phyloP scores from a whole-genome alignment of 2,329 filamentous ascomycete genomes.

The Xylariaceae sp. region DNA sequence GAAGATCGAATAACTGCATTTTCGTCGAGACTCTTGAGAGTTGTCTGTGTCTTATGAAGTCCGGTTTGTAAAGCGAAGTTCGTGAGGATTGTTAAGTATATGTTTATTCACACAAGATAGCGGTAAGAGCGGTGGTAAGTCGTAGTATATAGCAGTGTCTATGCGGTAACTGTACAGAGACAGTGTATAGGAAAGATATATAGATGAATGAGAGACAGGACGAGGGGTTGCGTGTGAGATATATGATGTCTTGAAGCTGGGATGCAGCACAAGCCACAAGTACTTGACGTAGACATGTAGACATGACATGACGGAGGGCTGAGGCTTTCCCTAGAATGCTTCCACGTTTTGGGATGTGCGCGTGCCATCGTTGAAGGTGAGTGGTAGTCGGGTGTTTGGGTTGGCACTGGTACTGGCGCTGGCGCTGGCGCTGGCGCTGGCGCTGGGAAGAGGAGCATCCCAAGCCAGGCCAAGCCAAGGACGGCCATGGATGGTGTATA shows the following conservation, averaged over 20 bases:
- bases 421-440: no score
- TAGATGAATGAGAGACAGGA: neutral
- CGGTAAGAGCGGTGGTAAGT: neutral
- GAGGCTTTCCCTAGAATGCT: neutral
- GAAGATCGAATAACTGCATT: conserved; percentile 19
- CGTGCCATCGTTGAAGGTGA: neutral
- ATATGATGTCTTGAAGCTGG: neutral
- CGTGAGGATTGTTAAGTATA: neutral
- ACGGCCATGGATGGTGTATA: neutral
- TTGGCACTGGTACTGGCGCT: no score
- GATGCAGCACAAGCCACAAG: neutral
- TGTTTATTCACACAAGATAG: neutral
- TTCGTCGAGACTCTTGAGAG: neutral
- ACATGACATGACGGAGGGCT: no score
- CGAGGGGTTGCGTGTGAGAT: neutral
- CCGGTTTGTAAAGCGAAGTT: neutral
- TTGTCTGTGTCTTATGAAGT: neutral
- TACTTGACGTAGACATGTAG: neutral
- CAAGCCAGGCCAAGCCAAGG: no score
- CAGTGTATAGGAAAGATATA: neutral
- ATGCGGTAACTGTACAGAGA: no score
- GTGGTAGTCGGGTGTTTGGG: no score
- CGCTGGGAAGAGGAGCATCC: no score
- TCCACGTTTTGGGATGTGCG: neutral
- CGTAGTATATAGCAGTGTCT: neutral